Conservation (phyloP, 2,329 filamentous ascomycete genomes). For the Fusarium hainanense region DNA sequence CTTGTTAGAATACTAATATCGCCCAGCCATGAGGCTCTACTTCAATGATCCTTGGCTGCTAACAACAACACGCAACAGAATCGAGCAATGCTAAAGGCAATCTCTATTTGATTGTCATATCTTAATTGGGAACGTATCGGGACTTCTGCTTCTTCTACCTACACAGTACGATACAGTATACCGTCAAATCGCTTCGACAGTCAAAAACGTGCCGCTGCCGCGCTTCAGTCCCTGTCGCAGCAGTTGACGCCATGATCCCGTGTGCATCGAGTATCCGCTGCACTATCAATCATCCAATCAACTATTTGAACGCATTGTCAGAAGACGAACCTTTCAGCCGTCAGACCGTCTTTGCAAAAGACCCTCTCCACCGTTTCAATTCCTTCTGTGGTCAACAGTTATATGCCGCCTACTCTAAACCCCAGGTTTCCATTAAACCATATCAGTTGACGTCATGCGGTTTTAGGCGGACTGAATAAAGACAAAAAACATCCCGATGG, state of each 20-base stretch:
- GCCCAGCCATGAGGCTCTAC: constrained; percentile 37
- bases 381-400: neutral
- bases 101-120: neutral
- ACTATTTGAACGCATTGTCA: neutral
- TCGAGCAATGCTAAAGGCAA: neutral
- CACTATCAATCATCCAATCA: constrained; percentile 1
- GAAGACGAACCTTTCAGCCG: neutral
- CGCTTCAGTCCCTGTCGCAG: constrained; percentile 4
- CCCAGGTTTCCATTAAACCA: constrained; percentile 9
- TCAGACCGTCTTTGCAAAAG: constrained; percentile 1
- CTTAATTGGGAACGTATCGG: neutral
- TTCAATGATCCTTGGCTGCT: constrained; percentile 1
- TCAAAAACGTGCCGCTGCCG: constrained; percentile 32
- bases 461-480: constrained; percentile 30
- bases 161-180: constrained; percentile 25
- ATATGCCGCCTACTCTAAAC: constrained; percentile 7
- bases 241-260: constrained; percentile 1
- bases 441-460: constrained; percentile 38
- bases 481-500: neutral
- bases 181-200: neutral
- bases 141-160: neutral
- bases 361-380: constrained; percentile 17
- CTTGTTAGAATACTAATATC: neutral
- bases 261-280: neutral
- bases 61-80: neutral